Evolutionary conservation across 345 rosid genomes (phyloP), one percentile per base, ranked within the genome.

Genomic region (Hirschfeldia incana): DNA sequence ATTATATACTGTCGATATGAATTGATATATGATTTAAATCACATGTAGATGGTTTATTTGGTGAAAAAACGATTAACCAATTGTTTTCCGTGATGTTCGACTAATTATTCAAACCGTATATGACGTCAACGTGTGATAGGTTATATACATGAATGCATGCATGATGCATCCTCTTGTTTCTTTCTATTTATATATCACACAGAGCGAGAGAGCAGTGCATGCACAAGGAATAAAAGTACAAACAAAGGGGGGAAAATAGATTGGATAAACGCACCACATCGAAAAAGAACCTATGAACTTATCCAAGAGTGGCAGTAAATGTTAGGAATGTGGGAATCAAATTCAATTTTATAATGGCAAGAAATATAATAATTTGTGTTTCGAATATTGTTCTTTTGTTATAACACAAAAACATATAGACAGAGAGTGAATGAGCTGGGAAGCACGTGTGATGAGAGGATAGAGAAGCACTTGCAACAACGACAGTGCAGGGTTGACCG

Each of bases 401-500:
- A 51, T n/a, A 5, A 44, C 5, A 69, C 13, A 62, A 42, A 70
- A 70, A 51, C 29, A 70, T 15, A 70, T 16, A 53, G 32, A 70
- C 62, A 70, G 60, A 26, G 57, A 57, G 37, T 42, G 63, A 69
- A 67, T 78, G 82, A 78, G 78, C 74, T 78, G 82, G 69, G 82
- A 78, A 73, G 82, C 74, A 78, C 81, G 81, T 72, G 81, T 7
- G 69, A 6, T 51, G 57, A 51, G 64, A 69, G 55, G 32, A 44
- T 64, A 70, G 70, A 64, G 70, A 77, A 77, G 81, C 81, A 78
- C 81, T 76, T 72, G 81, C 78, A 67, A 78, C 69, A 78, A 78
- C 73, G 82, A 78, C 82, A 67, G 36, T 78, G 74, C 77, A 78
- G 82, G 78, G 82, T 78, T 73, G 82, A 78, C 82, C 9, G 82